Percentiles rank a stretch among this genome's conserved stretches.
phyloP scores from a whole-genome alignment of 2,329 filamentous ascomycete genomes.

The Phyllosticta citriasiana region DNA sequence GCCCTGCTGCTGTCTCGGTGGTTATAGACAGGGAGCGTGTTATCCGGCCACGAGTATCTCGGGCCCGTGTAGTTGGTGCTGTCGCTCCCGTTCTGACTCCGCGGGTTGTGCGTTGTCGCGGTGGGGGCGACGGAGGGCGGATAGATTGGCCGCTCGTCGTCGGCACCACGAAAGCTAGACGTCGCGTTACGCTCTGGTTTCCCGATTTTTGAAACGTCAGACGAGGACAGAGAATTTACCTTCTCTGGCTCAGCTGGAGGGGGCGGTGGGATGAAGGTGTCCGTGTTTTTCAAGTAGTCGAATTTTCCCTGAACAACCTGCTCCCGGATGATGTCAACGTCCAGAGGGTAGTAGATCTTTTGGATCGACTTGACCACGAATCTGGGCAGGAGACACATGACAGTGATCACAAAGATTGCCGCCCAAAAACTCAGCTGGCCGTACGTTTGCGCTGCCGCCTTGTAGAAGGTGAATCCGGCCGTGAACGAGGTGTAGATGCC shows the following conservation, averaged over 20 bases:
- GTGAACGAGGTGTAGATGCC: conserved; percentile 66
- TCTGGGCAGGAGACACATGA: conserved; percentile 76
- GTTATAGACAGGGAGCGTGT: conserved; percentile 27
- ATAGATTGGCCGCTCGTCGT: conserved; percentile 88
- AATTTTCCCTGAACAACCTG: conserved; percentile 79
- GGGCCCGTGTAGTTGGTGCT: conserved; percentile 72
- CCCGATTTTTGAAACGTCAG: conserved; percentile 39
- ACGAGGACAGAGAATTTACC: conserved; percentile 47
- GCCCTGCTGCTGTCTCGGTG: neutral
- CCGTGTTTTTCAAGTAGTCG: conserved; percentile 55
- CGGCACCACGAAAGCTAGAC: conserved; percentile 58
- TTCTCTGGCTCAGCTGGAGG: conserved; percentile 20
- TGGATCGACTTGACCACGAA: conserved; percentile 80
- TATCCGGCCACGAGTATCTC: conserved; percentile 7
- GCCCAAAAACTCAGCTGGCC: conserved; percentile 80
- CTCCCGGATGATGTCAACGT: conserved; percentile 91
- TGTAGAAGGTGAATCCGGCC: conserved; percentile 58
- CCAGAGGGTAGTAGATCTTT: conserved; percentile 87
- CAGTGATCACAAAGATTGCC: conserved; percentile 64
- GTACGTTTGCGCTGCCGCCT: conserved; percentile 69
- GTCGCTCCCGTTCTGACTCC: conserved; percentile 85
- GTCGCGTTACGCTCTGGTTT: conserved; percentile 43
- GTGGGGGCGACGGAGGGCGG: conserved; percentile 77
- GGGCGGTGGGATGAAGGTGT: conserved; percentile 38
- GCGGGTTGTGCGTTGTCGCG: conserved; percentile 56